A percentile compares a stretch with the other conserved stretches of the same genome.
Evolutionary conservation across 169 alveolate species (phyloP).

Genomic region (Neospora caninum): DNA sequence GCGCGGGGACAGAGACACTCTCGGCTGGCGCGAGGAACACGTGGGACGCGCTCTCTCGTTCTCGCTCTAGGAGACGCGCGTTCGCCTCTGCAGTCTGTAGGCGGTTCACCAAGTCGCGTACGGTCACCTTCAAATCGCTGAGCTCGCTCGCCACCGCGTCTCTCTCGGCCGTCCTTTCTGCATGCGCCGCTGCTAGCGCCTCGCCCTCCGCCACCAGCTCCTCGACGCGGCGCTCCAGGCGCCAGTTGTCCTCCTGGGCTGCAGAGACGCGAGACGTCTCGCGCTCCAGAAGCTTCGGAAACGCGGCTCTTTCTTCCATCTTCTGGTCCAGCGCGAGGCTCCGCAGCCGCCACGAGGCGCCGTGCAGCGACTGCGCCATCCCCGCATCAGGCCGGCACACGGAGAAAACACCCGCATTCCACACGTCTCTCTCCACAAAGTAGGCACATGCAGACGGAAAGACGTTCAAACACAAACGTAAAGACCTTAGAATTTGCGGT

Average conservation of each 20-base stretch:
- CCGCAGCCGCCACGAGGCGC: neutral
- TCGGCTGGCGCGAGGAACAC: neutral
- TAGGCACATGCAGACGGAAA: no score
- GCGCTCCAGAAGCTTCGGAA: neutral
- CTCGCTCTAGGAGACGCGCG: neutral
- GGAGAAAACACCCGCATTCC: no score
- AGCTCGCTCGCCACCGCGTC: neutral
- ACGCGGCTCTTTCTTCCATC: neutral
- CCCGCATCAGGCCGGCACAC: no score
- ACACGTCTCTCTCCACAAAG: no score
- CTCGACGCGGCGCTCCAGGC: neutral
- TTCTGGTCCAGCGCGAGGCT: neutral
- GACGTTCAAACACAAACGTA: no score
- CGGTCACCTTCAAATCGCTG: neutral
- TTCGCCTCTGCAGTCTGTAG: neutral
- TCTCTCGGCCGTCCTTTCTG: neutral
- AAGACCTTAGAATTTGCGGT: no score
- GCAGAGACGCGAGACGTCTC: neutral
- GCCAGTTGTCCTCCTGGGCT: neutral
- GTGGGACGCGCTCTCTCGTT: neutral
- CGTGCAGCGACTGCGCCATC: neutral
- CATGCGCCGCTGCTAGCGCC: neutral
- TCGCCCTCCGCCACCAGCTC: neutral
- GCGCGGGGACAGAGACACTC: neutral
- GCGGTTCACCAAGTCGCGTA: neutral